Evolutionary conservation across 208 protist species (phyloP), one percentile per base, ranked within the genome.

Genomic region (Crithidia bombi): DNA sequence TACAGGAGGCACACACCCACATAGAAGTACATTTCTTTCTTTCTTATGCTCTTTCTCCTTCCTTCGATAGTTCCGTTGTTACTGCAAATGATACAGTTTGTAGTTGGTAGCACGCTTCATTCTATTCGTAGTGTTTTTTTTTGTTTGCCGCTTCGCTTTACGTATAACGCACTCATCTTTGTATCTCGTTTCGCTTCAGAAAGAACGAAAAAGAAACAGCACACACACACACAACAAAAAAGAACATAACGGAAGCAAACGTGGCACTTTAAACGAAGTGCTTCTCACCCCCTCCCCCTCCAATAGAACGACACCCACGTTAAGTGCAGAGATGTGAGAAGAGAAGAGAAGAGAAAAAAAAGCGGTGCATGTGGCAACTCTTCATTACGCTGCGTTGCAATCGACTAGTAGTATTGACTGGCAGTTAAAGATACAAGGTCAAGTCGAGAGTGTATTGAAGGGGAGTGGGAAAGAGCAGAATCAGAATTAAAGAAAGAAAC

Each of bases 221-320:
- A 1, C 50, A 11, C 19, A 36, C 12, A 36, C 5, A 21, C n/a
- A 49, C 2, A 26, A 50, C 26, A 64, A 64, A 63, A 50, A 71
- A 38, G 15, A 72, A n/a, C n/a, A n/a, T n/a, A n/a, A n/a, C n/a
- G n/a, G n/a, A 63, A 28, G 33, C 35, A 17, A 71, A n/a, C 4
- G 26, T 30, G 6, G 36, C 19, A 54, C 23, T 10, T 46, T 12
- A 65, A 38, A 47, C 39, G 61, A 43, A 47, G 36, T 23, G n/a
- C 55, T 47, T 39, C 52, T 58, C 52, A 43, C n/a, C 52, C n/a
- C n/a, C n/a, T n/a, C n/a, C n/a, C n/a, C n/a, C n/a, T n/a, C n/a
- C n/a, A n/a, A n/a, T n/a, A n/a, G n/a, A n/a, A n/a, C n/a, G n/a
- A n/a, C n/a, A n/a, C n/a, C 5, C 36, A 26, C 28, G 41, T 17